Percentiles rank a stretch among this genome's conserved stretches.
Conservation (phyloP, 1,284 basidiomycete genomes). For the Leccinum huronense region DNA sequence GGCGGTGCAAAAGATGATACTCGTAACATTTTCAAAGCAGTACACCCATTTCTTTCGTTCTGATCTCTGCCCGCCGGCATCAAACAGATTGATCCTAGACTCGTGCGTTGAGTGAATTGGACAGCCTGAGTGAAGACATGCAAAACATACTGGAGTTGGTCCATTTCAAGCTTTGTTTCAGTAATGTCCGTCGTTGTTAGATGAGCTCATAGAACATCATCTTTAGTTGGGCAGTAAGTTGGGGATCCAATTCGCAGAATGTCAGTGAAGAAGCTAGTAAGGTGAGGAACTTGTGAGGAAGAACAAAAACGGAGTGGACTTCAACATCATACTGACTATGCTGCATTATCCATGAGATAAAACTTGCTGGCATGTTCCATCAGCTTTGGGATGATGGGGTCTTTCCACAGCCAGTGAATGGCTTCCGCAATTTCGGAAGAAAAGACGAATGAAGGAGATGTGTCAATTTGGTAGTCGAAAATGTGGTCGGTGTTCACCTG, state of each 20-base stretch:
- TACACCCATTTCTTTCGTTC: conserved; percentile 96
- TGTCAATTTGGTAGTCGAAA: conserved; percentile 52
- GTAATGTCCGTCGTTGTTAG: conserved; percentile 93
- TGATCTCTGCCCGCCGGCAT: conserved; percentile 90
- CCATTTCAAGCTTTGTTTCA: conserved; percentile 84
- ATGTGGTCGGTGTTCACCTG: conserved; percentile 62
- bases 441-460: conserved; percentile 45
- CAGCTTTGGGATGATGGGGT: conserved; percentile 83
- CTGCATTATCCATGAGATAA: conserved; percentile 95
- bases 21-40: conserved; percentile 93
- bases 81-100: conserved; percentile 88
- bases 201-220: conserved; percentile 86
- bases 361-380: conserved; percentile 90
- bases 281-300: conserved; percentile 2
- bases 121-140: conserved; percentile 36
- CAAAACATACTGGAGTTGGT: conserved; percentile 66
- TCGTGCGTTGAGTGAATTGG: conserved; percentile 20
- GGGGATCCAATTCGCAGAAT: conserved; percentile 78
- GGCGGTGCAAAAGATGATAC: conserved; percentile 94
- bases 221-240: conserved; percentile 84
- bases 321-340: conserved; percentile 61
- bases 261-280: conserved; percentile 80
- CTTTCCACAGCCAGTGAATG: conserved; percentile 85
- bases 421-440: conserved; percentile 70
- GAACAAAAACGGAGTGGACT: not conserved